Base-by-base conservation (phyloP, 371 early-diverging fungal species). In the Rhizomucor miehei region DNA sequence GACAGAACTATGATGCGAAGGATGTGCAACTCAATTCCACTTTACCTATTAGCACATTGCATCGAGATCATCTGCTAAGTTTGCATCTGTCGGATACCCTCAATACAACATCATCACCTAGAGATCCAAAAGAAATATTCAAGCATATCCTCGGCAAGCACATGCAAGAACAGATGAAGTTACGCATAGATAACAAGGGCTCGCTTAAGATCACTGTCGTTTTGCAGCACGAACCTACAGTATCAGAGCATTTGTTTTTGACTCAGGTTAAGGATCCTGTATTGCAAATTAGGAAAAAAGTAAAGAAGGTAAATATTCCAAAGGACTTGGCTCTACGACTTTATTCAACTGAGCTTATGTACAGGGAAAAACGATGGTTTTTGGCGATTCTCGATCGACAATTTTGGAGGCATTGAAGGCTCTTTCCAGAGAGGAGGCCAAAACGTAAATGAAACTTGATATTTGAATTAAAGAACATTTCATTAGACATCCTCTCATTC, bases 211-310 rank as follows among this genome's bases (percentile, higher is more conserved):
- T 90, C 59, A 79, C 75, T 1, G 65, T 89, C 0, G 77, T 79
- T 3, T 66, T 84, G 44, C 73, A 71, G 6, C 89, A 90, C 58
- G 63, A 67, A 3, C 75, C 76, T 20, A 79, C 89, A 0, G 70
- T 71, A 13, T 58, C 70, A 8, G 89, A 88, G 44, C 89, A 83
- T 57, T 58, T 76, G 48, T 88, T 89, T 45, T 70, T 91, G 55
- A 79, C 85, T 6, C 67, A 66, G 20, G 76, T 85, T 29, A 71
- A 81, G 12, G 67, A 79, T 3, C 82, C 88, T 0, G 75, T 81
- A 4, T 57, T 91, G 29, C 69, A 75, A 19, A 66, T 89, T n/a
- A 70, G 80, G 51, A 78, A 73, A 37, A 62, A 74, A 44, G 55
- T 78, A 4, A 75, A 80, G 62, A 81, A 81, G 56, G 86, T 85